Conservation (phyloP, 2,329 filamentous ascomycete species). For the Hortaea werneckii region DNA sequence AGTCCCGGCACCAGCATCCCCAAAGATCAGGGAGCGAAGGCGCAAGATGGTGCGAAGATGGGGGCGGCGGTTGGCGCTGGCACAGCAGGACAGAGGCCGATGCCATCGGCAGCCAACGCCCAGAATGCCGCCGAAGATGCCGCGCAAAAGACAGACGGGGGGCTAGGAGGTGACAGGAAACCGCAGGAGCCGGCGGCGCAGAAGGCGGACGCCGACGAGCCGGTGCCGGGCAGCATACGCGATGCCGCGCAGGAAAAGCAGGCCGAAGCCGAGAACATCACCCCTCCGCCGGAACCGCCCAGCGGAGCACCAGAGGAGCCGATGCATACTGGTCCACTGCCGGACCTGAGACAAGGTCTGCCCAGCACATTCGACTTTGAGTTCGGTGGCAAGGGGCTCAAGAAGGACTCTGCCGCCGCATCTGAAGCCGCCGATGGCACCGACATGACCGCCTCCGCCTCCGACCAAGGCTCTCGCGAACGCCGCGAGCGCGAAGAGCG, state of each 20-base stretch:
- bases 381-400: constrained; percentile 35
- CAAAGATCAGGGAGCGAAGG: constrained; percentile 26
- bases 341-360: constrained; percentile 88
- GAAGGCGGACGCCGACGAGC: constrained; percentile 19
- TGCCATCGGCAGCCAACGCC: constrained; percentile 4
- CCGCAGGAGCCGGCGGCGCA: constrained; percentile 22
- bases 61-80: constrained; percentile 15
- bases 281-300: constrained; percentile 9
- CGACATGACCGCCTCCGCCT: constrained; percentile 23
- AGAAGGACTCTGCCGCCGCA: constrained; percentile 10
- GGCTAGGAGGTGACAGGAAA: constrained; percentile 7
- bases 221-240: constrained; percentile 15
- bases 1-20: constrained; percentile 23
- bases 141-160: constrained; percentile 14
- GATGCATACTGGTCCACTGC: constrained; percentile 51
- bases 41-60: constrained; percentile 30
- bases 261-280: constrained; percentile 18
- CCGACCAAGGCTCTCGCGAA: constrained; percentile 15
- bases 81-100: neutral
- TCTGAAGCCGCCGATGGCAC: constrained; percentile 24
- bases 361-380: constrained; percentile 83
- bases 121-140: constrained; percentile 4
- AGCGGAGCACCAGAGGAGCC: constrained; percentile 7
- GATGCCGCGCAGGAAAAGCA: constrained; percentile 18
- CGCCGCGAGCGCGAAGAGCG: constrained; percentile 46